Base-by-base conservation (phyloP, 2,329 filamentous ascomycete species). In the Raffaelea albimanens region DNA sequence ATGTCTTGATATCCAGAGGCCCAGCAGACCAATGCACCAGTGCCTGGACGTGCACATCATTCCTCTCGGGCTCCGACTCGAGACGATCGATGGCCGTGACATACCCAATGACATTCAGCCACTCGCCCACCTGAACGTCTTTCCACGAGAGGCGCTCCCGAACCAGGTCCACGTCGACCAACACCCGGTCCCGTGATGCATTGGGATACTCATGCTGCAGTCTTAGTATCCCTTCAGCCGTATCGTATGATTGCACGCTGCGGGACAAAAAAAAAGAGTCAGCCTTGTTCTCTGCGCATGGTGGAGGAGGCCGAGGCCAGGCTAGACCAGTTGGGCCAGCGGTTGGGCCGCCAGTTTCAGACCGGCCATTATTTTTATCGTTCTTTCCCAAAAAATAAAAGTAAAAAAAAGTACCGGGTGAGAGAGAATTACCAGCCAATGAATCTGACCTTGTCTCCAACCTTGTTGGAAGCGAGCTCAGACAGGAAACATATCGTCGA, bases 91-190 rank as follows among this genome's bases (percentile, higher is more conserved):
- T 45, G 40, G 61, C 60, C 38, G 69, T 73, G 46, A 90, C 70
- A 61, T 94, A 94, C 5, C 90, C 91, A 54, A 96, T 78, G 3
- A 96, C 74, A 61, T 96, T 95, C 44, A 96, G 65, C 89, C 90
- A 96, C 50, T 83, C 75, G n/a, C 91, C 91, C 22, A 85, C 67
- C 44, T 80, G 73, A 45, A 85, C 74, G 44, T 85, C 72, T 48
- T 82, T 74, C 20, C 73, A 65, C 19, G 76, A 78, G 49, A 93
- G 66, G 10, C 68, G 73, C 57, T 82, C 75, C 5, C 95, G 72
- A 3, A 94, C 64, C 53, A 90, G 76, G 45, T 78, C 74, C 50
- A 94, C 73, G 57, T 93, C 79, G 33, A 95, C 85, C 34, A 70
- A 60, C 2, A 79, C 83, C 43, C 64, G 65, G 38, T 74, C 65